A percentile compares a stretch with the other conserved stretches of the same genome.
phyloP scores from a whole-genome alignment of 805 yeast genomes.

The Saccharomycopsis capsularis region DNA sequence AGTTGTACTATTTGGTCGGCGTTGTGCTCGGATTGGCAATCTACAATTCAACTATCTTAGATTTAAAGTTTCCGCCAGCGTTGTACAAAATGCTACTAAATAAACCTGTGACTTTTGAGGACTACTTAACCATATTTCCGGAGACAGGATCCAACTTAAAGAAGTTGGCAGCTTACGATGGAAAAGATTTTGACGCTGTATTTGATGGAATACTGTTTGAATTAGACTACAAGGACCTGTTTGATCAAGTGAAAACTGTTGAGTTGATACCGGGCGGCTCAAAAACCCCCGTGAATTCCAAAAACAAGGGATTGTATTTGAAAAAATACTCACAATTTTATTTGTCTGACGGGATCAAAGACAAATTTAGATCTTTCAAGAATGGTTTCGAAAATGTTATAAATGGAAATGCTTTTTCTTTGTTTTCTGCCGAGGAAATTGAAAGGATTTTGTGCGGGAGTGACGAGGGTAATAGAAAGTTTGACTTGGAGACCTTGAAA shows the following conservation, averaged over 20 bases:
- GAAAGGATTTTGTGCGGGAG: slow-evolving; percentile 74
- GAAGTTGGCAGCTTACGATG: slow-evolving; percentile 38
- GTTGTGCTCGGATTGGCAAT: slow-evolving; percentile 85
- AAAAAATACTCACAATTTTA: slow-evolving; percentile 55
- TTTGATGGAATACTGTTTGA: slow-evolving; percentile 55
- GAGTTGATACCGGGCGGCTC: slow-evolving; percentile 59
- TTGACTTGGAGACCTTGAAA: slow-evolving; percentile 60
- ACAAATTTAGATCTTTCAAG: slow-evolving; percentile 51
- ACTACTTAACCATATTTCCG: slow-evolving; percentile 65
- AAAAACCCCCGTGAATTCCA: slow-evolving; percentile 44
- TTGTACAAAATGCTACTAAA: slow-evolving; percentile 67
- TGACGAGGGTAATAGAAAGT: slow-evolving; percentile 36
- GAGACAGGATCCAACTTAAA: slow-evolving; percentile 47
- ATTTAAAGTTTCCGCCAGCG: slow-evolving; percentile 67
- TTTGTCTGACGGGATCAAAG: slow-evolving; percentile 45
- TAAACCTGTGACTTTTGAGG: slow-evolving; percentile 49
- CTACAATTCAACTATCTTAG: slow-evolving; percentile 82
- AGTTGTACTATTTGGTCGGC: slow-evolving; percentile 72
- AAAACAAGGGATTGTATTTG: slow-evolving; percentile 56
- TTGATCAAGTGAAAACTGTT: slow-evolving; percentile 36
- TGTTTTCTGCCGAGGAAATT: slow-evolving; percentile 78
- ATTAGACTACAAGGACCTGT: slow-evolving; percentile 42
- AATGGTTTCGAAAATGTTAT: slow-evolving; percentile 71
- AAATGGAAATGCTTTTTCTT: slow-evolving; percentile 71
- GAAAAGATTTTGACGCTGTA: slow-evolving; percentile 38